These are phyloP conservation scores for Pythium pyrilobum DNA, from an alignment of 352 stramenopile genomes.

Conservation along the genomic window DNA sequence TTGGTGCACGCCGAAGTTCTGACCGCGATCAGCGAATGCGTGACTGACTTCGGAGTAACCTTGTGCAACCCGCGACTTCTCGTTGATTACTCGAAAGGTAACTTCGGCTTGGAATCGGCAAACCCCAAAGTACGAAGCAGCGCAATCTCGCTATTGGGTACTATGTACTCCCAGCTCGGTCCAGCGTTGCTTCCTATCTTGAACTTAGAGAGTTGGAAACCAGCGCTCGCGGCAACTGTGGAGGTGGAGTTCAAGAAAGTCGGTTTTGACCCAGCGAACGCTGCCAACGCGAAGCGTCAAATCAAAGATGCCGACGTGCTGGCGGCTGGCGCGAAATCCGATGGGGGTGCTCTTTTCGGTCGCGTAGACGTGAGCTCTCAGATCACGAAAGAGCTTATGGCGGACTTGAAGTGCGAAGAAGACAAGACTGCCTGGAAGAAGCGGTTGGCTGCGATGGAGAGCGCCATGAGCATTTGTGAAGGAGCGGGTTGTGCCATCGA, in stretches of 20 bases:
- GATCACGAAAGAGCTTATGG: constrained; percentile 84
- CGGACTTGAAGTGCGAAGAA: constrained; percentile 81
- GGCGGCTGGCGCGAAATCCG: constrained; percentile 24
- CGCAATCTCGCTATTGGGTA: constrained; percentile 59
- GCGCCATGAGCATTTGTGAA: constrained; percentile 73
- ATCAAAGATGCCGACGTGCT: constrained; percentile 63
- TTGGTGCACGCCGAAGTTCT: constrained; percentile 70
- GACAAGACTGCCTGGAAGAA: constrained; percentile 87
- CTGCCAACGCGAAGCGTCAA: constrained; percentile 53
- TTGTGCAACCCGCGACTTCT: constrained; percentile 65
- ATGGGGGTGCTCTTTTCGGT: constrained; percentile 60
- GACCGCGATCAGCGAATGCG: constrained; percentile 53
- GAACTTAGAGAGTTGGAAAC: constrained; percentile 81
- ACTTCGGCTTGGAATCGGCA: constrained; percentile 64
- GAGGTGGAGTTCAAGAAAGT: constrained; percentile 81
- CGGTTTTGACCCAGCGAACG: constrained; percentile 61
- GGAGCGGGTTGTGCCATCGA: constrained; percentile 70
- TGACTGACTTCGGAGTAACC: constrained; percentile 71
- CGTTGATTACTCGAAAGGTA: constrained; percentile 74
- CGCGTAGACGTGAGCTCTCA: constrained; percentile 72
- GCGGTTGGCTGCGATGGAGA: constrained; percentile 74
- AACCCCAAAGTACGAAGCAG: constrained; percentile 73
- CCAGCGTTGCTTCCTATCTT: constrained; percentile 75
- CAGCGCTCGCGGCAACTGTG: constrained; percentile 65
- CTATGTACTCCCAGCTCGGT: constrained; percentile 83